These are phyloP conservation scores for Lupinus albus DNA, from an alignment of 306 rosid genomes.

Conservation along the genomic window DNA sequence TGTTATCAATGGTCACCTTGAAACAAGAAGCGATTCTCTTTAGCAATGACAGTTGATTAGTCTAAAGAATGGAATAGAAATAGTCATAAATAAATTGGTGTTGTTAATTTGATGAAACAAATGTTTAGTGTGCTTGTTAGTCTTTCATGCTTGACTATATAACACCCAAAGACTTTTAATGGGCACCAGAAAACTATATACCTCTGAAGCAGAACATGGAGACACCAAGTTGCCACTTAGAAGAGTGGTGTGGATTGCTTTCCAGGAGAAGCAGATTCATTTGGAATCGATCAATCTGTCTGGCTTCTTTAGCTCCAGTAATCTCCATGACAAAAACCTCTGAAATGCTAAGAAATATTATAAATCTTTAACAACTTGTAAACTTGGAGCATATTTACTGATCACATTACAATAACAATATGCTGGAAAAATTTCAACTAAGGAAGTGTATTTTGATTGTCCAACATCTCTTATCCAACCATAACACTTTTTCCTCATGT, in stretches of 20 bases:
- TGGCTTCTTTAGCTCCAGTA: constrained; percentile 42
- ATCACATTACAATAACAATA: constrained; percentile 5
- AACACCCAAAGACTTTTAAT: constrained; percentile 3
- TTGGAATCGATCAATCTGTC: constrained; percentile 35
- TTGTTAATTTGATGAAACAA: constrained; percentile 25
- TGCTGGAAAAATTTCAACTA: background rate
- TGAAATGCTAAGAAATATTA: constrained; percentile 36
- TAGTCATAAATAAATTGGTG: constrained; percentile 21
- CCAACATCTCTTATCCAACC: constrained; percentile 20
- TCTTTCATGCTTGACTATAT: constrained; percentile 31
- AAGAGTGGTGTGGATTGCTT: constrained; percentile 19
- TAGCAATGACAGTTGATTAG: constrained; percentile 29
- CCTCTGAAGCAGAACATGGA: constrained; percentile 42
- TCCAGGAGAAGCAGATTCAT: constrained; percentile 33
- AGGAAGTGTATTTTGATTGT: constrained; percentile 7
- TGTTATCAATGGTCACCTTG: too few species aligned
- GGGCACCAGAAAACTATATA: constrained; percentile 16
- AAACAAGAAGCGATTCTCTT: constrained; percentile 28
- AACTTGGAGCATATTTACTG: background rate
- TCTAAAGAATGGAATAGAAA: constrained; percentile 40
- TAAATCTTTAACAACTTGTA: constrained; percentile 10
- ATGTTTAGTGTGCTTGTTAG: constrained; percentile 40
- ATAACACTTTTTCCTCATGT: constrained; percentile 13
- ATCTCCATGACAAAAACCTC: constrained; percentile 41
- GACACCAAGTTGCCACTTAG: constrained; percentile 13